Conservation (phyloP, 192 early-diverging fungal genomes). For the Rhizophlyctis rosea region DNA sequence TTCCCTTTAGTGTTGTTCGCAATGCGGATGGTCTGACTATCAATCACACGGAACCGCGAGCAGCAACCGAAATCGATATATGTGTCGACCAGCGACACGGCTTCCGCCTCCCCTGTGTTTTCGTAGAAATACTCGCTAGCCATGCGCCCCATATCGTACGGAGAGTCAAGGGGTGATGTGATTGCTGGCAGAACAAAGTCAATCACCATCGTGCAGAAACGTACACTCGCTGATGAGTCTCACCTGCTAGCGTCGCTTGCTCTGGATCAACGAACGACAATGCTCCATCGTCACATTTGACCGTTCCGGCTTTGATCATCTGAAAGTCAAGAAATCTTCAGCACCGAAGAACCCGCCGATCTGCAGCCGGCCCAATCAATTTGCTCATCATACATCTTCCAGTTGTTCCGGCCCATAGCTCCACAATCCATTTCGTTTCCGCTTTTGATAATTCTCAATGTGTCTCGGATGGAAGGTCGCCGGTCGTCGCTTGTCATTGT, state of each 20-base stretch:
- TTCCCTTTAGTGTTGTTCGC: conserved; percentile 53
- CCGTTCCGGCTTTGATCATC: conserved; percentile 42
- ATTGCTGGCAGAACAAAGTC: not conserved
- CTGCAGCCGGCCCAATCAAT: not conserved
- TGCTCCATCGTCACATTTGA: conserved; percentile 34
- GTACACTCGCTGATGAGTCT: not conserved
- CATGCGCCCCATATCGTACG: conserved; percentile 37
- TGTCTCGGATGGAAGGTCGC: conserved; percentile 45
- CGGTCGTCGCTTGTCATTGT: conserved; percentile 54
- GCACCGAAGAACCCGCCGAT: not conserved
- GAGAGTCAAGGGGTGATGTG: conserved; percentile 27
- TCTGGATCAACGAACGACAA: conserved; percentile 28
- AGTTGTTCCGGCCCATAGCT: conserved; percentile 54
- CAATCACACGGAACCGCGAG: conserved; percentile 51
- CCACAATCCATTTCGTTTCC: conserved; percentile 51
- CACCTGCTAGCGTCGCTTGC: not conserved
- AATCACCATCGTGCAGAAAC: not conserved
- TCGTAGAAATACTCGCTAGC: conserved; percentile 54
- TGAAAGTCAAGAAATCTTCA: conserved; percentile 11
- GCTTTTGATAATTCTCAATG: conserved; percentile 40
- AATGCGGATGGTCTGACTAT: conserved; percentile 43
- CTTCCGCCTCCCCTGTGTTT: conserved; percentile 31
- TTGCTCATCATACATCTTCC: conserved; percentile 44
- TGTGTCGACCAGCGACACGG: conserved; percentile 45
- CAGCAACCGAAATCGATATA: conserved; percentile 55